These are phyloP conservation scores for Zygosaccharomyces pseudobailii DNA, from an alignment of 1,139 yeast species.

Conservation along the genomic window DNA sequence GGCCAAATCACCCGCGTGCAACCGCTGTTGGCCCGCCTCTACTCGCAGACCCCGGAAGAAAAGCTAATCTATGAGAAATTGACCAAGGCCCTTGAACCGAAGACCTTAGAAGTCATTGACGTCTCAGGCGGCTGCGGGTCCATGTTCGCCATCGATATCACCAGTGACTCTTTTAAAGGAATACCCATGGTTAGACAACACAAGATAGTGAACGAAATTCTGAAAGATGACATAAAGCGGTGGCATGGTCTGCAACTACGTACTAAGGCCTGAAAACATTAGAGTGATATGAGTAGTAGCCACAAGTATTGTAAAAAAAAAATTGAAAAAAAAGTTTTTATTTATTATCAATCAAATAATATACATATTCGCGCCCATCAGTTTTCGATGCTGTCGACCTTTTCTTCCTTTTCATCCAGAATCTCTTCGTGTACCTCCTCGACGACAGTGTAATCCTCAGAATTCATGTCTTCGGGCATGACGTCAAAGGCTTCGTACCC, in stretches of 20 bases:
- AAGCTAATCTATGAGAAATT: conserved; percentile 55
- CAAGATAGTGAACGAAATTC: conserved; percentile 72
- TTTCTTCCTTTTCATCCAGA: conserved; percentile 60
- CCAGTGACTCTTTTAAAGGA: conserved; percentile 71
- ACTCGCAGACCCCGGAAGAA: conserved; percentile 59
- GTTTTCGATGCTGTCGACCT: conserved; percentile 40
- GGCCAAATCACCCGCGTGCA: not conserved
- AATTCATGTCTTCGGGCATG: conserved; percentile 42
- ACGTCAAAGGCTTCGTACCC: conserved; percentile 25
- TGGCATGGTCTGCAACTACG: conserved; percentile 95
- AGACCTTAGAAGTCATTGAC: conserved; percentile 61
- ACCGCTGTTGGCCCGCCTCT: conserved; percentile 7
- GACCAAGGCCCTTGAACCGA: conserved; percentile 52
- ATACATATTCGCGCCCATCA: conserved; percentile 2
- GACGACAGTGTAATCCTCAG: conserved; percentile 43
- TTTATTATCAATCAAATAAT: not conserved
- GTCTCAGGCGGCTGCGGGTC: conserved; percentile 97
- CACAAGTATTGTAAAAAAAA: not conserved
- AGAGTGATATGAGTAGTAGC: not conserved
- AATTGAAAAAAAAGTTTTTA: not conserved
- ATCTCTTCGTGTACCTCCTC: conserved; percentile 73
- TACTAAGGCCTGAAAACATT: conserved; percentile 42
- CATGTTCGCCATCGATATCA: conserved; percentile 85
- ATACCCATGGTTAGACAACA: conserved; percentile 86
- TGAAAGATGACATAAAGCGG: conserved; percentile 78